Percentiles rank a stretch among this genome's conserved stretches.
Evolutionary conservation across 495 filamentous ascomycete species (phyloP).

Genomic region (Penicillium psychrofluorescens): DNA sequence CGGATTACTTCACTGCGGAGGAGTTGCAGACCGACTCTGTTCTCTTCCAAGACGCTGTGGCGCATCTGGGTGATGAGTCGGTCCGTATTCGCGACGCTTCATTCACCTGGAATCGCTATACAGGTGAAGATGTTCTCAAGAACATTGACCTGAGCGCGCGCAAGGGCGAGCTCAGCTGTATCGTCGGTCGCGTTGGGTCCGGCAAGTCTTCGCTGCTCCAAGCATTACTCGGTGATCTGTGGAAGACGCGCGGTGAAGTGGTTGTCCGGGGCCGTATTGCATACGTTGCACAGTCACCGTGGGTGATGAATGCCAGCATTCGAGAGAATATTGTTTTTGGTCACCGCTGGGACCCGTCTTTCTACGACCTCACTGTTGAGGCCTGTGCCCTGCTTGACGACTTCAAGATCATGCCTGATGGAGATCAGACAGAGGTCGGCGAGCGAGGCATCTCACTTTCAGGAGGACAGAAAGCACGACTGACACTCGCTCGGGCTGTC

Average conservation of each 20-base stretch:
- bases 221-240: conserved; percentile 81
- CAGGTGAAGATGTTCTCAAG: conserved; percentile 50
- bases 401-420: conserved; percentile 87
- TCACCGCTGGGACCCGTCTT: conserved; percentile 86
- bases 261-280: conserved; percentile 72
- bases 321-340: conserved; percentile 97
- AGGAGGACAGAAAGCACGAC: conserved; percentile 90
- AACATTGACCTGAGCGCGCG: conserved; percentile 80
- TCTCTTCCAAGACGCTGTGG: conserved; percentile 53
- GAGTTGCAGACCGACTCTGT: conserved; percentile 88
- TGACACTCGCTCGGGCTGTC: conserved; percentile 92
- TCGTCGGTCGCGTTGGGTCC: conserved; percentile 89
- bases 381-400: conserved; percentile 91
- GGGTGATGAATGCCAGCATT: conserved; percentile 98
- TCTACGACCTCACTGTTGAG: conserved; percentile 90
- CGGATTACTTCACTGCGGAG: conserved; percentile 77
- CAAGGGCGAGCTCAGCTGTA: conserved; percentile 87
- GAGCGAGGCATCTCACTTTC: conserved; percentile 96
- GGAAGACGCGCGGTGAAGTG: conserved; percentile 83
- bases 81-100: conserved; percentile 75
- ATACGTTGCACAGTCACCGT: conserved; percentile 86
- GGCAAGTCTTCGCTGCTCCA: conserved; percentile 93
- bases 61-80: conserved; percentile 73
- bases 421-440: conserved; percentile 93
- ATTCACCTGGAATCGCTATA: conserved; percentile 90